These are phyloP conservation scores for Auricularia sp. DNA, from an alignment of 768 basidiomycete genomes.

Conservation along the genomic window DNA sequence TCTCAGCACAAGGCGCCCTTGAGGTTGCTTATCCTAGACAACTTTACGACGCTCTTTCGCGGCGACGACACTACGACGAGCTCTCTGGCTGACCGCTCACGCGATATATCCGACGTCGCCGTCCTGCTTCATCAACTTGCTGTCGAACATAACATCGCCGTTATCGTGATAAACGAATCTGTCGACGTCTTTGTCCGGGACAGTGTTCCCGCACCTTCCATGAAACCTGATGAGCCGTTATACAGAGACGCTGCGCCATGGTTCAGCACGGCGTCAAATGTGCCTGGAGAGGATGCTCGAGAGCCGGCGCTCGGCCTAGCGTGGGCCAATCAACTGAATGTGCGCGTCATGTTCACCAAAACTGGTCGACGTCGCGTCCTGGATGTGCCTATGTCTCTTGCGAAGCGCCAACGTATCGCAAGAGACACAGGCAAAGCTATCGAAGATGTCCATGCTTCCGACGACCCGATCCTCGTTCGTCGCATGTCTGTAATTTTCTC, in stretches of 20 bases:
- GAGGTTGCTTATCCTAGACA: constrained; percentile 76
- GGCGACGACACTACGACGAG: constrained; percentile 41
- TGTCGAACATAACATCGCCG: constrained; percentile 47
- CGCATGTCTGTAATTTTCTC: constrained; percentile 73
- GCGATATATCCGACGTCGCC: constrained; percentile 56
- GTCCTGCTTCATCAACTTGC: constrained; percentile 64
- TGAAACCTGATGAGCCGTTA: constrained; percentile 28
- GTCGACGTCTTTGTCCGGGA: constrained; percentile 53
- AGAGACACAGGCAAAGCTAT: constrained; percentile 20
- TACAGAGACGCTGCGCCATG: constrained; percentile 68
- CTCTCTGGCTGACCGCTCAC: constrained; percentile 64
- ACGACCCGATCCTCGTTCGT: constrained; percentile 47
- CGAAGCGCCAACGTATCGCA: constrained; percentile 1
- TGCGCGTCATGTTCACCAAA: constrained; percentile 69
- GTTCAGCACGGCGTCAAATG: constrained; percentile 58
- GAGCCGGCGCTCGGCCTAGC: constrained; percentile 80
- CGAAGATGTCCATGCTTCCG: constrained; percentile 9
- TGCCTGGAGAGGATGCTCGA: constrained; percentile 50
- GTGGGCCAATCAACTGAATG: constrained; percentile 91
- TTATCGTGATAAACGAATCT: constrained; percentile 86
- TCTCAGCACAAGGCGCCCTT: constrained; percentile 41
- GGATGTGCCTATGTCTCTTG: constrained; percentile 20
- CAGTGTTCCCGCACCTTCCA: constrained; percentile 16
- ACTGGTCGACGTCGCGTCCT: constrained; percentile 59
- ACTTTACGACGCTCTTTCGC: constrained; percentile 78